These are phyloP conservation scores for Clathrospora elynae DNA, from an alignment of 2,329 filamentous ascomycete genomes.

Conservation along the genomic window DNA sequence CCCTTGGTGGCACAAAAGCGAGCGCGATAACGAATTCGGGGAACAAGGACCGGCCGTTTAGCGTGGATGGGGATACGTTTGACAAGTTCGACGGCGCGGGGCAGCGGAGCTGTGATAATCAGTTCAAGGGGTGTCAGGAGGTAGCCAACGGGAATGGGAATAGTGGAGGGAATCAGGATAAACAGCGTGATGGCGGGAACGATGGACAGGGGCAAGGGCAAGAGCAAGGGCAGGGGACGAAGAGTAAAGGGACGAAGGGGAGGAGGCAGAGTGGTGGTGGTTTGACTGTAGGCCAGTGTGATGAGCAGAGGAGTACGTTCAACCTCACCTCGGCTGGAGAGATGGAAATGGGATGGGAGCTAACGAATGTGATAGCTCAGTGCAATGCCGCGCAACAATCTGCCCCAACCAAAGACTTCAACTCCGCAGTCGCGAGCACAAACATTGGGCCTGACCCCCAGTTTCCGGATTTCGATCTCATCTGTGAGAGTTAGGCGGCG, in stretches of 20 bases:
- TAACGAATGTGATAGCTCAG: constrained; percentile 22
- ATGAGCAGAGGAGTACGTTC: constrained; percentile 31
- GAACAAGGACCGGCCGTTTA: constrained; percentile 53
- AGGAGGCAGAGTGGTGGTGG: constrained; percentile 15
- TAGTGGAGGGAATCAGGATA: background rate
- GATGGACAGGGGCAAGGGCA: constrained; percentile 5
- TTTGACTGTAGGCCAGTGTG: constrained; percentile 28
- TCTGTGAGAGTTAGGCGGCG: constrained; percentile 33
- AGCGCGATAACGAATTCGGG: constrained; percentile 58
- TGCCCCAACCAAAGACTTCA: constrained; percentile 38
- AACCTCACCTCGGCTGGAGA: background rate
- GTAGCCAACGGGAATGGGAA: constrained; percentile 45
- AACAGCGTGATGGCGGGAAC: background rate
- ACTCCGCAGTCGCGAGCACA: constrained; percentile 27
- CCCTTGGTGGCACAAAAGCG: constrained; percentile 59
- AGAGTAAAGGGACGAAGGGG: constrained; percentile 1
- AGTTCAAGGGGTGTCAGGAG: constrained; percentile 63
- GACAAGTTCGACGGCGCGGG: constrained; percentile 60
- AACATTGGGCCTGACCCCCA: constrained; percentile 47
- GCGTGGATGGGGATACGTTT: constrained; percentile 52
- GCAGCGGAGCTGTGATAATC: constrained; percentile 66
- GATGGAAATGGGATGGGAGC: too few species aligned
- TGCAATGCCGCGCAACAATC: constrained; percentile 36
- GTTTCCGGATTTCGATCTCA: constrained; percentile 48
- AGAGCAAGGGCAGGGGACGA: constrained; percentile 2